Evolutionary conservation across 495 filamentous ascomycete species (phyloP).

Genomic region (Collariella sp.): DNA sequence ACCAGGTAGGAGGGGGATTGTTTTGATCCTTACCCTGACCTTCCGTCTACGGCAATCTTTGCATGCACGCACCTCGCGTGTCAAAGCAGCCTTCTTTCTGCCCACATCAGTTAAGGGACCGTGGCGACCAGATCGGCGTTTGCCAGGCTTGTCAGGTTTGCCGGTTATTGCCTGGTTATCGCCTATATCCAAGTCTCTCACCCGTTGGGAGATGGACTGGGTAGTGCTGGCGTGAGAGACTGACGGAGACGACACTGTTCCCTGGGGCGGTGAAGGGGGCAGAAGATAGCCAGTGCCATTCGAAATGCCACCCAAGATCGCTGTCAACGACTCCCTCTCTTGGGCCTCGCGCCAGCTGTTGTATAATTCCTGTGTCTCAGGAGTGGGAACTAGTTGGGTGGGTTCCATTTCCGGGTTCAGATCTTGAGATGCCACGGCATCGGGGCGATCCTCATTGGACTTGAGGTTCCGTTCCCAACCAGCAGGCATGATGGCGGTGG

Average conservation of each 20-base stretch:
- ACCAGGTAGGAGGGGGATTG: not conserved
- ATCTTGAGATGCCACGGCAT: not conserved
- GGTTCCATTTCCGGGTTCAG: not conserved
- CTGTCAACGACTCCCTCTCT: not conserved
- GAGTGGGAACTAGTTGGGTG: constrained; percentile 14
- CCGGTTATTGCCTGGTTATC: constrained; percentile 4
- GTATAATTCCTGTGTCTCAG: constrained; percentile 30
- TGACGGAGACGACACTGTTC: constrained; percentile 13
- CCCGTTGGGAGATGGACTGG: constrained; percentile 5
- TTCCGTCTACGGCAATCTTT: constrained; percentile 16
- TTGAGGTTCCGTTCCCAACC: constrained; percentile 3
- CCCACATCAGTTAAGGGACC: constrained; percentile 11
- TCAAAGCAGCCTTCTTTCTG: constrained; percentile 17
- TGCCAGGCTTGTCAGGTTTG: not conserved
- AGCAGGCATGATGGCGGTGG: not conserved
- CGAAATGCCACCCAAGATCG: not conserved
- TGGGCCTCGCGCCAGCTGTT: constrained; percentile 16
- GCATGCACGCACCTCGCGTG: constrained; percentile 25
- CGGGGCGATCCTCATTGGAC: not conserved
- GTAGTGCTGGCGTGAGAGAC: constrained; percentile 14
- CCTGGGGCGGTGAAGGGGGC: constrained; percentile 7
- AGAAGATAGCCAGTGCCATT: not conserved
- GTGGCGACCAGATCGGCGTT: constrained; percentile 10
- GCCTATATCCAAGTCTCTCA: constrained; percentile 1
- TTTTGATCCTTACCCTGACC: constrained; percentile 18